These are phyloP conservation scores for Fusarium continuum DNA, from an alignment of 2,329 filamentous ascomycete species.

Conservation along the genomic window DNA sequence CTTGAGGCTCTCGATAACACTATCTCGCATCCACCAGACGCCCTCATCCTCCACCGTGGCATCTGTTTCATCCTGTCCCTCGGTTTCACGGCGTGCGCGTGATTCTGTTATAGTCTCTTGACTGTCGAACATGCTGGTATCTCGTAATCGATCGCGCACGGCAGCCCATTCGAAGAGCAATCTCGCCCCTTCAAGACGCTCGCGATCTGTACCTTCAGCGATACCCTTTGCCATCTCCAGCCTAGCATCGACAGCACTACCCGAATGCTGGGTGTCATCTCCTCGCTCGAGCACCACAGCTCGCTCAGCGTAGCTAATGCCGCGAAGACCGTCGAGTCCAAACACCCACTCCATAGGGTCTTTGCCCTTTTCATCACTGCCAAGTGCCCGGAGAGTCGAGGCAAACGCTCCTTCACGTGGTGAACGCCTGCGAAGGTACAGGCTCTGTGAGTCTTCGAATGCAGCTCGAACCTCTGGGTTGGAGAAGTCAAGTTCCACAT, in stretches of 20 bases:
- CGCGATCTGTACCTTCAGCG: constrained; percentile 52
- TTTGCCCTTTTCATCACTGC: constrained; percentile 50
- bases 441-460: constrained; percentile 73
- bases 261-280: constrained; percentile 58
- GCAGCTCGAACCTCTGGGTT: constrained; percentile 69
- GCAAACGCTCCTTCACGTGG: constrained; percentile 75
- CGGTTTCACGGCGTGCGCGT: constrained; percentile 23
- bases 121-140: constrained; percentile 45
- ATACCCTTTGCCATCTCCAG: constrained; percentile 69
- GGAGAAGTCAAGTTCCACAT: constrained; percentile 78
- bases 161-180: constrained; percentile 67
- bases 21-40: constrained; percentile 65
- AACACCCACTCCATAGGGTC: constrained; percentile 80
- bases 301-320: constrained; percentile 72
- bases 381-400: constrained; percentile 78
- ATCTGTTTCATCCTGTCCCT: constrained; percentile 34
- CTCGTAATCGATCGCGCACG: constrained; percentile 51
- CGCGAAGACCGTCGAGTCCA: constrained; percentile 62
- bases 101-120: constrained; percentile 47
- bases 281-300: constrained; percentile 66
- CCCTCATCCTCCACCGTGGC: constrained; percentile 44
- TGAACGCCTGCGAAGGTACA: constrained; percentile 77
- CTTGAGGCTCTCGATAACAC: constrained; percentile 64
- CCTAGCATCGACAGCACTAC: constrained; percentile 73
- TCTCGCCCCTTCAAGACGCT: constrained; percentile 58